Conservation (phyloP, 2,329 filamentous ascomycete species). For the Diaporthe batatas region DNA sequence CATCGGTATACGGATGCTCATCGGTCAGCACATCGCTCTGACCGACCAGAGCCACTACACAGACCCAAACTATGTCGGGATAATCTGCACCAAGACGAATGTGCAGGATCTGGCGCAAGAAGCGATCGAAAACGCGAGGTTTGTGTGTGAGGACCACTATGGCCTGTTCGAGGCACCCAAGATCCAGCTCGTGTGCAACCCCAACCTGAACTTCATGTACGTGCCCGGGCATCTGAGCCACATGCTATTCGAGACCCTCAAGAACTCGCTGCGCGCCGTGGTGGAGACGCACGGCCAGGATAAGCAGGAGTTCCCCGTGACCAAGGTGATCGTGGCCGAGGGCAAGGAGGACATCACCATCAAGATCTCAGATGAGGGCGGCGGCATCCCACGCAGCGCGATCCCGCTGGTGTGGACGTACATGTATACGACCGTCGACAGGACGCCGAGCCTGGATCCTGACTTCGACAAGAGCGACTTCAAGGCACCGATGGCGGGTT, state of each 20-base stretch:
- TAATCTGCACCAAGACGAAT: constrained; percentile 99
- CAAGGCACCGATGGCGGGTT: constrained; percentile 98
- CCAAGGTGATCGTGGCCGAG: constrained; percentile 97
- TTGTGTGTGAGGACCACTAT: constrained; percentile 98
- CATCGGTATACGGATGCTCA: constrained; percentile 98
- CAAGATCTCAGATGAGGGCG: constrained; percentile 97
- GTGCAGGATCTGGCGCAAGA: constrained; percentile 95
- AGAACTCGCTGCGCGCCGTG: constrained; percentile 96
- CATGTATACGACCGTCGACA: constrained; percentile 99
- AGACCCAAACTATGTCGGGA: constrained; percentile 95
- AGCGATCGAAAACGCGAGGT: constrained; percentile 98
- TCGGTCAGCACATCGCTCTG: constrained; percentile 97
- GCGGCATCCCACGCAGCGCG: constrained; percentile 90
- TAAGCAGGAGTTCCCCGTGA: constrained; percentile 95
- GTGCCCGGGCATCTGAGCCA: constrained; percentile 98
- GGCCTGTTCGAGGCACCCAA: constrained; percentile 97
- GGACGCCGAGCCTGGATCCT: constrained; percentile 93
- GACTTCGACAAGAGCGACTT: constrained; percentile 99
- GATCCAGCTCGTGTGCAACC: constrained; percentile 95
- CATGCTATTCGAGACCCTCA: constrained; percentile 99
- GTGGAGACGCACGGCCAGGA: constrained; percentile 96
- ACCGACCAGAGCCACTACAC: constrained; percentile 91
- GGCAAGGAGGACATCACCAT: constrained; percentile 99
- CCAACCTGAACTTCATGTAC: constrained; percentile 98
- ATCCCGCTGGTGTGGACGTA: constrained; percentile 99